Evolutionary conservation across 2,329 filamentous ascomycete species (phyloP).

Genomic region (Calonectria ilicicola): DNA sequence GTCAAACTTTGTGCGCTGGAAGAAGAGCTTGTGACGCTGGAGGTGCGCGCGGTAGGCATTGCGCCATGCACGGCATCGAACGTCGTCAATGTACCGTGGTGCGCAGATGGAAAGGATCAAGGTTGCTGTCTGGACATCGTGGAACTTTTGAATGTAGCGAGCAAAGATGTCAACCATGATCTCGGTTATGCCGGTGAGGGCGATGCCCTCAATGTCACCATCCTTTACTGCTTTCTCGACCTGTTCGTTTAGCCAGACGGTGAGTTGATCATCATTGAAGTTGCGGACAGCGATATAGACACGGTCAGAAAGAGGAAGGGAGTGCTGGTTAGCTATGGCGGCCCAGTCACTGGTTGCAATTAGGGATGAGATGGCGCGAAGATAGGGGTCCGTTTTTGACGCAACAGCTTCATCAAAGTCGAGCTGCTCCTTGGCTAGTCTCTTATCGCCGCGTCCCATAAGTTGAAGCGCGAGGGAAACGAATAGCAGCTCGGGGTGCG

Average conservation of each 20-base stretch:
- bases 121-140: constrained; percentile 83
- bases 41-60: constrained; percentile 78
- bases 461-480: constrained; percentile 76
- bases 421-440: constrained; percentile 60
- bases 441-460: constrained; percentile 63
- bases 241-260: constrained; percentile 76
- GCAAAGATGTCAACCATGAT: constrained; percentile 80
- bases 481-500: constrained; percentile 74
- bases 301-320: constrained; percentile 80
- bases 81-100: constrained; percentile 81
- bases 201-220: constrained; percentile 82
- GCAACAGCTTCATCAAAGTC: constrained; percentile 71
- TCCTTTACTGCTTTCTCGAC: constrained; percentile 70
- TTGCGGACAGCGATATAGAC: constrained; percentile 79
- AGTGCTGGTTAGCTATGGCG: constrained; percentile 77
- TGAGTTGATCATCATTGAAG: constrained; percentile 71
- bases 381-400: constrained; percentile 79
- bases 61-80: constrained; percentile 81
- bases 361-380: constrained; percentile 82
- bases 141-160: constrained; percentile 79
- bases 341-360: constrained; percentile 84
- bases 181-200: constrained; percentile 82
- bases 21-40: constrained; percentile 79
- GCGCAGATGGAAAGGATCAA: constrained; percentile 80
- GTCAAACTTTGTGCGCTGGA: constrained; percentile 81